phyloP scores from a whole-genome alignment of 192 early-diverging fungal species.

The Podila horticola region DNA sequence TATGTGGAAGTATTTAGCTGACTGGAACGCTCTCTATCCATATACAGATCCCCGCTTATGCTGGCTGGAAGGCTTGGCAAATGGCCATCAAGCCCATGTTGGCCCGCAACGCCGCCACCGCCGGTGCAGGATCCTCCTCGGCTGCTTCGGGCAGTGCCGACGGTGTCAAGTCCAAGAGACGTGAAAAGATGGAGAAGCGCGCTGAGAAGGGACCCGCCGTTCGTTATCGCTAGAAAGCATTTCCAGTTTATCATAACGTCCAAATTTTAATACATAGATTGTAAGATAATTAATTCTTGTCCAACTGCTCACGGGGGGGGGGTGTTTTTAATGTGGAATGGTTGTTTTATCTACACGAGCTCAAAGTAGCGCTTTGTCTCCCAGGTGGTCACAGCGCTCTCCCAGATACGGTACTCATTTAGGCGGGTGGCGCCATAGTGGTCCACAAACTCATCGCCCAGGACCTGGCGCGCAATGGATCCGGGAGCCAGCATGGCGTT shows the following conservation, averaged over 20 bases:
- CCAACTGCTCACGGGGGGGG: neutral
- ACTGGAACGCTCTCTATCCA: neutral
- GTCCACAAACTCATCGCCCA: conserved; percentile 82
- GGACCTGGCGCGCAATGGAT: conserved; percentile 74
- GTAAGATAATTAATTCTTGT: too few species aligned
- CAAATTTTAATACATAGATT: too few species aligned
- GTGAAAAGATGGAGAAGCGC: conserved; percentile 62
- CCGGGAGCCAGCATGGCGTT: conserved; percentile 68
- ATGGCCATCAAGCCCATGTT: conserved; percentile 56
- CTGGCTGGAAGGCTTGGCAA: conserved; percentile 61
- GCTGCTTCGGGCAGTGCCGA: conserved; percentile 26
- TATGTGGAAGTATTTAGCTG: neutral
- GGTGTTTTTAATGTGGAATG: neutral
- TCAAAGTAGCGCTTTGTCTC: conserved; percentile 76
- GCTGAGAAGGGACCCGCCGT: conserved; percentile 56
- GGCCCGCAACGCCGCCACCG: conserved; percentile 12
- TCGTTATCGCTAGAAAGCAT: conserved; percentile 44
- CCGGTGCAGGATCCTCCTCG: conserved; percentile 2
- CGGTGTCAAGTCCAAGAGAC: conserved; percentile 58
- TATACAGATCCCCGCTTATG: conserved; percentile 65
- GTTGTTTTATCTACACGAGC: conserved; percentile 57
- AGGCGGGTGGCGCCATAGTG: conserved; percentile 79
- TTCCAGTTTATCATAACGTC: too few species aligned
- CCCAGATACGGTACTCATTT: conserved; percentile 83
- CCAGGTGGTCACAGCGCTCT: conserved; percentile 77